A percentile compares a stretch with the other conserved stretches of the same genome.
Evolutionary conservation across 2,329 filamentous ascomycete species (phyloP).

Genomic region (Aspergillus fijiensis): DNA sequence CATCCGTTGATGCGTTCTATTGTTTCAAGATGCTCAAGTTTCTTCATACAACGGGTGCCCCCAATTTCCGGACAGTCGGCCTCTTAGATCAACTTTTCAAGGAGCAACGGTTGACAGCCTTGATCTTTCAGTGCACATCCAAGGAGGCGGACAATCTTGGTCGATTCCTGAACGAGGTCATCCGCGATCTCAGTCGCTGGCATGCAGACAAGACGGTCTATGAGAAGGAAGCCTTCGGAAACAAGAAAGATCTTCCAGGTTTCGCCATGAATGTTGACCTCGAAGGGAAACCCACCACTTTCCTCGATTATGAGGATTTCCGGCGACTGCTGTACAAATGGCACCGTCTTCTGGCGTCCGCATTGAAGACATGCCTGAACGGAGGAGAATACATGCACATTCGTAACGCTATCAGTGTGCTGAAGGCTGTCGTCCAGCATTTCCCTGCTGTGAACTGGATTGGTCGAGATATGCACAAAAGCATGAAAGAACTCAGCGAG

Average conservation of each 20-base stretch:
- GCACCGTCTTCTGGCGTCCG: slow-evolving; percentile 78
- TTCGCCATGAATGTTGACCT: slow-evolving; percentile 73
- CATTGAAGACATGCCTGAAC: slow-evolving; percentile 77
- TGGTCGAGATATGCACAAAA: slow-evolving; percentile 54
- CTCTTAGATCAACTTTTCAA: slow-evolving; percentile 82
- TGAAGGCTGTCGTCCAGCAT: slow-evolving; percentile 75
- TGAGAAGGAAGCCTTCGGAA: slow-evolving; percentile 76
- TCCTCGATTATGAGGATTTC: slow-evolving; percentile 83
- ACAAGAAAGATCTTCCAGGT: slow-evolving; percentile 66
- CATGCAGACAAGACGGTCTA: slow-evolving; percentile 74
- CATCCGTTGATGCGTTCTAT: slow-evolving; percentile 84
- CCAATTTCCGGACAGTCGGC: slow-evolving; percentile 82
- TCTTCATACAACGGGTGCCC: slow-evolving; percentile 78
- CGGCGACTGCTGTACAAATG: slow-evolving; percentile 82
- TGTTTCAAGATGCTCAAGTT: slow-evolving; percentile 83
- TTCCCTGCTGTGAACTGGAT: slow-evolving; percentile 92
- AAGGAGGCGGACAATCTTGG: slow-evolving; percentile 92
- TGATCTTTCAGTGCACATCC: slow-evolving; percentile 87
- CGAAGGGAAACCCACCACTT: slow-evolving; percentile 67
- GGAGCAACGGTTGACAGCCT: slow-evolving; percentile 72
- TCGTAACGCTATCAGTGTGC: slow-evolving; percentile 85
- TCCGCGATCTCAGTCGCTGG: slow-evolving; percentile 80
- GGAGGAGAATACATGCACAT: slow-evolving; percentile 96
- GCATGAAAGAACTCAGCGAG: slow-evolving; percentile 45
- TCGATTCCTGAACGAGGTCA: slow-evolving; percentile 78